Evolutionary conservation across 202 grass and related monocot species (phyloP).

Genomic region (Bolboschoenoplectus hybrid): DNA sequence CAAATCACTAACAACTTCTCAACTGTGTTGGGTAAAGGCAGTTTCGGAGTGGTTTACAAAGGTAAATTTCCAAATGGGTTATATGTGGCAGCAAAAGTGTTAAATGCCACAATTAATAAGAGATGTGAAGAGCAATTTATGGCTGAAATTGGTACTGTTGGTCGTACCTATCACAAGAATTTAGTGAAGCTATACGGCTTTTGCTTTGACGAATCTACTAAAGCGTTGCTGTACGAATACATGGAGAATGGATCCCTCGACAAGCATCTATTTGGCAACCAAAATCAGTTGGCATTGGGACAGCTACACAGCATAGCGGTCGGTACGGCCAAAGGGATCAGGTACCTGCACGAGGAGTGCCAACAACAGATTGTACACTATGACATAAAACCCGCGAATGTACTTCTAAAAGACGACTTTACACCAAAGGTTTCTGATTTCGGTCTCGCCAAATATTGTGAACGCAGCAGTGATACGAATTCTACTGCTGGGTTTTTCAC

Average conservation of each 20-base stretch:
- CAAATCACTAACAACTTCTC: slow-evolving; percentile 32
- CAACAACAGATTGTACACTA: slow-evolving; percentile 45
- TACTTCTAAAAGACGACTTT: slow-evolving; percentile 8
- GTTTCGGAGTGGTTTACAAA: slow-evolving; percentile 44
- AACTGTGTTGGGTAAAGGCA: slow-evolving; percentile 26
- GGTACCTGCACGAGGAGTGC: slow-evolving; percentile 50
- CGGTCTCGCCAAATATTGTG: slow-evolving; percentile 51
- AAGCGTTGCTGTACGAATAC: slow-evolving; percentile 35
- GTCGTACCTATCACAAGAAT: slow-evolving; percentile 43
- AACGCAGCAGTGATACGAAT: slow-evolving; percentile 31
- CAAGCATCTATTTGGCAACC: neutral
- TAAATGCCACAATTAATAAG: neutral
- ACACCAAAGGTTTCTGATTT: slow-evolving; percentile 55
- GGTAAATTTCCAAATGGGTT: slow-evolving; percentile 41
- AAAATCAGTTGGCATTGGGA: neutral
- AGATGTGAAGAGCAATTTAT: slow-evolving; percentile 37
- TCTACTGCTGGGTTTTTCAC: slow-evolving; percentile 43
- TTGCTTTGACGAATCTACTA: slow-evolving; percentile 21
- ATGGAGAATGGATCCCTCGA: slow-evolving; percentile 39
- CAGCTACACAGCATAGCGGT: slow-evolving; percentile 21
- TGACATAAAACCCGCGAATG: slow-evolving; percentile 40
- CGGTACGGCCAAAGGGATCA: slow-evolving; percentile 40
- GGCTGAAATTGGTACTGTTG: slow-evolving; percentile 56
- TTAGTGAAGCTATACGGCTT: slow-evolving; percentile 48
- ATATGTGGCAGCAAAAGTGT: slow-evolving; percentile 37